phyloP scores from a whole-genome alignment of 2,329 filamentous ascomycete species.

The Kalaharituber pfeilii region DNA sequence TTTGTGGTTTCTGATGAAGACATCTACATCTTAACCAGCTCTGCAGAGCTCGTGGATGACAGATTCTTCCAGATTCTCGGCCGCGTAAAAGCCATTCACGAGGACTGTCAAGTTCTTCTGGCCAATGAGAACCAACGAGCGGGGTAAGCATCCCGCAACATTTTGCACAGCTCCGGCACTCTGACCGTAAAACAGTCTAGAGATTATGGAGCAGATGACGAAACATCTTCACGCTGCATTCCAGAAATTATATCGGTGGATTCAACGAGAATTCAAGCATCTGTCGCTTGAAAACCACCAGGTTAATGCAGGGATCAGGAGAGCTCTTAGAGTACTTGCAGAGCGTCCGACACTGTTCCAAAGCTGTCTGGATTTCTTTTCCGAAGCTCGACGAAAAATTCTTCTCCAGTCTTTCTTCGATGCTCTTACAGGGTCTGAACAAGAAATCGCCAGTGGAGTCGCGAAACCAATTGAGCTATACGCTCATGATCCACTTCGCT shows the following conservation, averaged over 20 bases:
- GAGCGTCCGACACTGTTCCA: conserved; percentile 83
- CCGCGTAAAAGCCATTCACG: conserved; percentile 70
- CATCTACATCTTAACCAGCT: conserved; percentile 53
- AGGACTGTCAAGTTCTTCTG: conserved; percentile 74
- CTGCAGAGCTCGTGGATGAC: conserved; percentile 67
- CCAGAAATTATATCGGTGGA: conserved; percentile 91
- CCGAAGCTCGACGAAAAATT: conserved; percentile 71
- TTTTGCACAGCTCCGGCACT: not conserved
- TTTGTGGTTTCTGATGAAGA: conserved; percentile 78
- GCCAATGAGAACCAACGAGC: conserved; percentile 70
- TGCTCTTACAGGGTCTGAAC: conserved; percentile 59
- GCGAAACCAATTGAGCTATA: conserved; percentile 80
- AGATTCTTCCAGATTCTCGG: conserved; percentile 61
- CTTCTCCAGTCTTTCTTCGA: conserved; percentile 78
- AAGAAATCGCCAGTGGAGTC: conserved; percentile 26
- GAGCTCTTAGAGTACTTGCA: conserved; percentile 68
- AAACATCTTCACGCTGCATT: conserved; percentile 76
- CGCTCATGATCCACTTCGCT: conserved; percentile 78
- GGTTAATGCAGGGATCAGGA: conserved; percentile 67
- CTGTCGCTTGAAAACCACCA: conserved; percentile 88
- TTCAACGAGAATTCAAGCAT: conserved; percentile 80
- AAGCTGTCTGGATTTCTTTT: conserved; percentile 81
- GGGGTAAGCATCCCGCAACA: conserved; percentile 12
- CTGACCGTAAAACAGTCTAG: conserved; percentile 50
- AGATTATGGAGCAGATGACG: conserved; percentile 81